phyloP scores from a whole-genome alignment of 352 stramenopile genomes.

The Nothophytophthora sp. region DNA sequence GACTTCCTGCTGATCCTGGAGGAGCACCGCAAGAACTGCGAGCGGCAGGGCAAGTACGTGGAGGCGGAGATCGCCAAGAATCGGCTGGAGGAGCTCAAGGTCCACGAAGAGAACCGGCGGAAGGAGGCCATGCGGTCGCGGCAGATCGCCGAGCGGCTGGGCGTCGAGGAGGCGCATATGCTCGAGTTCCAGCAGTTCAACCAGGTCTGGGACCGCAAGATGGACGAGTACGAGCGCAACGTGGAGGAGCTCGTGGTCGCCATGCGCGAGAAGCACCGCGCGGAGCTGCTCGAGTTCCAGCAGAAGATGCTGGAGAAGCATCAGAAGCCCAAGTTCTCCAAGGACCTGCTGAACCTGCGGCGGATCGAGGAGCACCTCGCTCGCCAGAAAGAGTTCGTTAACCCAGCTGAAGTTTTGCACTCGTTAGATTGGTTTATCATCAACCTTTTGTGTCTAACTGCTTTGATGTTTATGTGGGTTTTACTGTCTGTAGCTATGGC shows the following conservation, averaged over 20 bases:
- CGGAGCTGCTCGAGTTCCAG: slow-evolving; percentile 93
- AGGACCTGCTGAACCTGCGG: slow-evolving; percentile 93
- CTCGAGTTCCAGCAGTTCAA: slow-evolving; percentile 99
- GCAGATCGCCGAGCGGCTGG: slow-evolving; percentile 94
- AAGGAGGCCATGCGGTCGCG: slow-evolving; percentile 95
- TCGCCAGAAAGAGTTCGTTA: slow-evolving; percentile 86
- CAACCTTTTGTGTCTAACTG: too few relatives aligned
- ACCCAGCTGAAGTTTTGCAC: too few relatives aligned
- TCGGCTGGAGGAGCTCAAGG: slow-evolving; percentile 95
- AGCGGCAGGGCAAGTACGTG: slow-evolving; percentile 97
- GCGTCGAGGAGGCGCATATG: slow-evolving; percentile 97
- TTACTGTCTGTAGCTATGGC: slow-evolving; percentile 73
- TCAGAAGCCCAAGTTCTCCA: slow-evolving; percentile 93
- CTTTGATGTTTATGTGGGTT: neutral
- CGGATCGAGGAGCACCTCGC: slow-evolving; percentile 94
- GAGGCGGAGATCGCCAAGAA: slow-evolving; percentile 98
- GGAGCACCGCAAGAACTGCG: slow-evolving; percentile 97
- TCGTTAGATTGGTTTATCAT: too few relatives aligned
- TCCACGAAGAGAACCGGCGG: slow-evolving; percentile 95
- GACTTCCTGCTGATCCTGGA: slow-evolving; percentile 92
- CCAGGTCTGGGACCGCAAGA: slow-evolving; percentile 95
- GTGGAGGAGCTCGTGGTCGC: slow-evolving; percentile 89
- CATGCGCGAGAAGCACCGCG: slow-evolving; percentile 90
- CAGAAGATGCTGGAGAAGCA: slow-evolving; percentile 91
- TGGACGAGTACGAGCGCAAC: slow-evolving; percentile 94